Base-by-base conservation (phyloP, 129 eudicot species). In the Scalesia atractyloides region DNA sequence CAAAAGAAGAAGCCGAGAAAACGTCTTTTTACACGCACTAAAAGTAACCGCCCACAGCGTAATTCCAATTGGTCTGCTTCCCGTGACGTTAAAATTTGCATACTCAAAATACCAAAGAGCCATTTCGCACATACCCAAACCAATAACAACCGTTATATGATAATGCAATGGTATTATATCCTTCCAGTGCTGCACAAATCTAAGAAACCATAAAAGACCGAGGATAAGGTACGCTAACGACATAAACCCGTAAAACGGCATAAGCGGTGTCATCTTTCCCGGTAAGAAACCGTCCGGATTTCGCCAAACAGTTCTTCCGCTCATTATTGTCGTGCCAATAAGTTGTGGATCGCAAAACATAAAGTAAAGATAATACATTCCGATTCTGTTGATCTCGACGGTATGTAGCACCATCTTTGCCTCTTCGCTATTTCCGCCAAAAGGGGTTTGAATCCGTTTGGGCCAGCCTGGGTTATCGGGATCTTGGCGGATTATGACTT, bases 101-200 rank as follows among this genome's bases (percentile, higher is more conserved):
- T 91, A 91, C 69, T 91, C 97, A 68, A 82, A 91, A 72, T 88
- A 91, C 97, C 97, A 91, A 39, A 91, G 75, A 76, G 96, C 88
- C 97, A 88, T 91, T 72, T 91, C 97, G 68, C 91, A 83, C 97
- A 91, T 91, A 41, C 97, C 97, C 34, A 91, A 70, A 71, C 92
- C 96, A 81, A 91, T 88, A 47, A 91, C 97, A 22, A 88, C 76
- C 14, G 96, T 91, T 51, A 91, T 91, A 59, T 91, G 92, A 62
- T 91, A 91, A 56, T 91, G 97, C 80, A 91, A 51, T 67, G 82
- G 92, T 70, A 86, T 91, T 39, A 91, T 79, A 79, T 91, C 95
- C 79, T 86, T 91, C 97, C 97, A 88, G 54, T 86, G 80, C 64
- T 84, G 89, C 26, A 91, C 85, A 78, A 88, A 91, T 46, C 96